Percentiles rank a stretch among this genome's conserved stretches.
phyloP scores from a whole-genome alignment of 352 stramenopile species.

The Bremia lactucae region DNA sequence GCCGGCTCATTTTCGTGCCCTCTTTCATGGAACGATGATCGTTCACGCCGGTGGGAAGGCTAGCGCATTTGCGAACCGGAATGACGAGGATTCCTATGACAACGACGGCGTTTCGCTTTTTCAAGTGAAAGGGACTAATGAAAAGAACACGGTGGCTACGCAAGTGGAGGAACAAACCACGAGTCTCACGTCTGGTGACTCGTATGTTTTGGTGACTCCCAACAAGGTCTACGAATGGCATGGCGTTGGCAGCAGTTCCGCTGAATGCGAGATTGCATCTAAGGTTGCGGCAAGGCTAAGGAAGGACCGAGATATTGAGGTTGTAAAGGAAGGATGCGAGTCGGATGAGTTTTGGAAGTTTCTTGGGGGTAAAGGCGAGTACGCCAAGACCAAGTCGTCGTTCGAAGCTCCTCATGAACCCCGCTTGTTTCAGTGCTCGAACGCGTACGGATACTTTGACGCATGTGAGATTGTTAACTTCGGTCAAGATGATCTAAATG shows the following conservation, averaged over 20 bases:
- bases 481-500: conserved; percentile 85
- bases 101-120: conserved; percentile 81
- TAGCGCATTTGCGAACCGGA: conserved; percentile 82
- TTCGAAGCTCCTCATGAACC: conserved; percentile 63
- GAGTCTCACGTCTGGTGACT: conserved; percentile 85
- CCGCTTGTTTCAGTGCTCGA: conserved; percentile 86
- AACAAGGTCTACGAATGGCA: conserved; percentile 69
- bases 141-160: conserved; percentile 79
- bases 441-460: conserved; percentile 79
- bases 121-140: conserved; percentile 84
- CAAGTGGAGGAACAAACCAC: conserved; percentile 66
- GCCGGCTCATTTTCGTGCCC: conserved; percentile 71
- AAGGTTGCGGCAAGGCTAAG: conserved; percentile 51
- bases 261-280: conserved; percentile 48
- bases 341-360: conserved; percentile 75
- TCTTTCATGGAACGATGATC: conserved; percentile 89
- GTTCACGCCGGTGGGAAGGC: conserved; percentile 83
- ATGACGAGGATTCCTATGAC: conserved; percentile 78
- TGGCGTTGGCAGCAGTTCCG: conserved; percentile 49
- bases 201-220: conserved; percentile 75
- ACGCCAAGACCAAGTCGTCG: conserved; percentile 55
- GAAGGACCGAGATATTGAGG: conserved; percentile 37
- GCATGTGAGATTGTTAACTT: conserved; percentile 83
- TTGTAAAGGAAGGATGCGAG: conserved; percentile 52
- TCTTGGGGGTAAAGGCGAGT: conserved; percentile 70